A percentile compares a stretch with the other conserved stretches of the same genome.
phyloP scores from a whole-genome alignment of 805 yeast genomes.

The Hanseniaspora taiwanica region DNA sequence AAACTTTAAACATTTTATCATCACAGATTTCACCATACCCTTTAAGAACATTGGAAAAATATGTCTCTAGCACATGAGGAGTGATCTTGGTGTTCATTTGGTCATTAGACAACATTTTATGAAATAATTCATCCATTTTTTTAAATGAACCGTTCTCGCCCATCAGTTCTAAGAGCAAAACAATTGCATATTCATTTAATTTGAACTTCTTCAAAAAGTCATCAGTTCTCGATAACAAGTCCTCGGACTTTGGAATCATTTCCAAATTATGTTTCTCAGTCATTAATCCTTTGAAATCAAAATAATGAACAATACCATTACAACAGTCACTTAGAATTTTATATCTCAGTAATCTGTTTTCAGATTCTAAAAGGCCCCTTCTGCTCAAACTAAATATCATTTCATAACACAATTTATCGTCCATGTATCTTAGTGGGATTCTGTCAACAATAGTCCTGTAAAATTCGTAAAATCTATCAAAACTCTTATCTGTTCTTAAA shows the following conservation, averaged over 20 bases:
- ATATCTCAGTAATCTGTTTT: not conserved
- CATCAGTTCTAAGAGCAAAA: slow-evolving; percentile 13
- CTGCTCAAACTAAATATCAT: slow-evolving; percentile 6
- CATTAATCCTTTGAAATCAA: not conserved
- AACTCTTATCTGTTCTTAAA: no score
- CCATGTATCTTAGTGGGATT: slow-evolving; percentile 12
- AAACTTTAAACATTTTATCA: not conserved
- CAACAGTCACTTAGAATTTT: not conserved
- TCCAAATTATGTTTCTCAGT: slow-evolving; percentile 4
- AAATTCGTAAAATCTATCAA: not conserved
- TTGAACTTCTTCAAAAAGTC: slow-evolving; percentile 6
- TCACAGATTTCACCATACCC: not conserved
- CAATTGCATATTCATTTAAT: slow-evolving; percentile 10
- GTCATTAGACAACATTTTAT: not conserved
- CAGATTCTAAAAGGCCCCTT: not conserved
- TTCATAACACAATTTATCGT: slow-evolving; percentile 15
- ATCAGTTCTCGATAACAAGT: not conserved
- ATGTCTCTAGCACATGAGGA: not conserved
- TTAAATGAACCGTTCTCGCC: slow-evolving; percentile 8
- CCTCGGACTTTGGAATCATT: slow-evolving; percentile 5
- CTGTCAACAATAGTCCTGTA: slow-evolving; percentile 7
- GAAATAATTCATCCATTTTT: not conserved
- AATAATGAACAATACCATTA: not conserved
- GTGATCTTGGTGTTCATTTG: not conserved
- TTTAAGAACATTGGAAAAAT: not conserved